Conservation (phyloP, 2,329 filamentous ascomycete species). For the Aspergillus arachidicola region DNA sequence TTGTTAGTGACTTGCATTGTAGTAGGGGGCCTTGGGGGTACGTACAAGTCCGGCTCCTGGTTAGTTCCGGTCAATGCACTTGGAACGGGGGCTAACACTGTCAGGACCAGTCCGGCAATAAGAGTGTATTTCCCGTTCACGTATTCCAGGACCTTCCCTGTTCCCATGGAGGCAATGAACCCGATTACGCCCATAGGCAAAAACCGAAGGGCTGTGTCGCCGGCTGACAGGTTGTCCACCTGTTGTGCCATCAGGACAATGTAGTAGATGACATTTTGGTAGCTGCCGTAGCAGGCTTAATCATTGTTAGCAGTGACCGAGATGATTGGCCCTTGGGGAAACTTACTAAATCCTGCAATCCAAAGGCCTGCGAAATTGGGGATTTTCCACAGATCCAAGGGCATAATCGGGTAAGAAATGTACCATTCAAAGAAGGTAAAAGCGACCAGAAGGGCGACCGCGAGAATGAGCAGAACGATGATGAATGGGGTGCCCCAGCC, state of each 20-base stretch:
- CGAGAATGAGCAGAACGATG: conserved; percentile 44
- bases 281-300: conserved; percentile 45
- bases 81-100: conserved; percentile 43
- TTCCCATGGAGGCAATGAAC: conserved; percentile 40
- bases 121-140: conserved; percentile 43
- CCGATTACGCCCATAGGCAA: conserved; percentile 46
- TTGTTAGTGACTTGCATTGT: conserved; percentile 7
- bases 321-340: rapidly evolving
- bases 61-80: conserved; percentile 28
- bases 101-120: conserved; percentile 36
- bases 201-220: conserved; percentile 44
- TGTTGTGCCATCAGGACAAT: conserved; percentile 47
- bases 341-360: conserved; percentile 47
- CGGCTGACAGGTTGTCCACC: conserved; percentile 42
- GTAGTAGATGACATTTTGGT: conserved; percentile 48
- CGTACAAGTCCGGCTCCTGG: conserved; percentile 27
- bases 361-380: conserved; percentile 51
- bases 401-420: conserved; percentile 50
- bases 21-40: conserved; percentile 1
- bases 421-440: conserved; percentile 49
- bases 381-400: conserved; percentile 49
- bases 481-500: conserved; percentile 51
- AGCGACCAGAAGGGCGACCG: conserved; percentile 40
- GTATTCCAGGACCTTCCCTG: conserved; percentile 40
- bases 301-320: conserved; percentile 12